These are phyloP conservation scores for Malassezia arunalokei DNA, from an alignment of 1,284 basidiomycete species.

Conservation along the genomic window DNA sequence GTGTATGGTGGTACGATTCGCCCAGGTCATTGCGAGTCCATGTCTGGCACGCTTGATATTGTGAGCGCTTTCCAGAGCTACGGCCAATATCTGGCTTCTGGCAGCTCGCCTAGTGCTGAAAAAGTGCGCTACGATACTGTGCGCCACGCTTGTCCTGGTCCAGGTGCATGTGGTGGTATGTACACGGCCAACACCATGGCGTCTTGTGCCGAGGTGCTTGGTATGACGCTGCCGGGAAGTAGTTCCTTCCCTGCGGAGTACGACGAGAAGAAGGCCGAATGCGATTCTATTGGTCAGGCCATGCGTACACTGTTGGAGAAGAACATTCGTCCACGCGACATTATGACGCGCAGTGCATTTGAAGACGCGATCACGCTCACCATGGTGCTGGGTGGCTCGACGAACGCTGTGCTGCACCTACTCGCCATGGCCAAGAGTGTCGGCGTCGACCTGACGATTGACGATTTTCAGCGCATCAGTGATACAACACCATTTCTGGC, in stretches of 20 bases:
- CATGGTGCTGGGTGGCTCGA: conserved; percentile 43
- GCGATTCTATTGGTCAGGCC: conserved; percentile 30
- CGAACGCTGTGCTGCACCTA: conserved; percentile 43
- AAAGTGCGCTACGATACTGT: conserved; percentile 40
- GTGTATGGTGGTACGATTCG: conserved; percentile 46
- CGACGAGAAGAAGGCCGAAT: conserved; percentile 39
- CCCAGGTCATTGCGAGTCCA: conserved; percentile 31
- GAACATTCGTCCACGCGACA: conserved; percentile 41
- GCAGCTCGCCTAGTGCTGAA: conserved; percentile 37
- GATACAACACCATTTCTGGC: conserved; percentile 43
- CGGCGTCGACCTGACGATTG: conserved; percentile 33
- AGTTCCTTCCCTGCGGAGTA: conserved; percentile 43
- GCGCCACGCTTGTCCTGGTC: conserved; percentile 40
- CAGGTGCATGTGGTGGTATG: conserved; percentile 45
- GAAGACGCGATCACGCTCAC: conserved; percentile 43
- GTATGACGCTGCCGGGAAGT: conserved; percentile 44
- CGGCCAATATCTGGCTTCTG: conserved; percentile 41
- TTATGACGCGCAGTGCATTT: conserved; percentile 41
- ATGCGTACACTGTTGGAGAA: conserved; percentile 43
- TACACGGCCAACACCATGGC: conserved; percentile 47
- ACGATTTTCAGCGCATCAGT: conserved; percentile 44
- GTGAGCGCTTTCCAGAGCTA: conserved; percentile 44
- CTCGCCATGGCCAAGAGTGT: conserved; percentile 44
- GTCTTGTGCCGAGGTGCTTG: conserved; percentile 41
- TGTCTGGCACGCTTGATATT: conserved; percentile 36